Base-by-base conservation (phyloP, 345 rosid genomes). In the Brassica incana region DNA sequence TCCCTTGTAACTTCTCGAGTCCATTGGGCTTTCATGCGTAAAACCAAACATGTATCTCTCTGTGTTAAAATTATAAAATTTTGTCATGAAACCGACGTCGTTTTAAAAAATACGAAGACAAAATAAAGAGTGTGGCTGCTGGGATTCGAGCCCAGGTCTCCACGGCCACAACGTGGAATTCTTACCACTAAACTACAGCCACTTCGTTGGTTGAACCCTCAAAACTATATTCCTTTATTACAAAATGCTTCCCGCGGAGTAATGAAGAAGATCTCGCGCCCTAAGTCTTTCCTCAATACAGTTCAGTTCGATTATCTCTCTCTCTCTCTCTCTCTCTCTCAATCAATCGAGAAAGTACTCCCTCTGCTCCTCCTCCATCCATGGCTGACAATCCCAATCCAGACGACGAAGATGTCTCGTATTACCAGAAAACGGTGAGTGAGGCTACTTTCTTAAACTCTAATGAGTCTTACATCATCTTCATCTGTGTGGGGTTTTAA, bases 91-190 rank as follows among this genome's bases (percentile, higher is more conserved):
- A 27, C 29, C 30, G 30, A 29, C 30, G 0, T 29, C 30, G 30
- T 29, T 29, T 29, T 1, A 0, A 29, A 29, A 29, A 29, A 3
- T 29, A 0, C 30, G 0, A 29, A 29, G 30, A 29, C 0, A 29
- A 29, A 29, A 2, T 0, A 29, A 3, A 23, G 25, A 23, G 14
- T 89, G 93, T 88, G 92, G 90, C 89, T 88, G 87, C 91, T 88
- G 88, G 95, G 88, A 88, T 84, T 91, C 91, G 88, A 91, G 92
- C 93, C 91, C 88, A 84, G 92, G 90, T 89, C 90, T 79, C 89
- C 88, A 88, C 92, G 92, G 92, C 90, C 93, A 89, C 93, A 87
- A 89, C 91, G 89, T 88, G 85, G 87, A 83, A 84, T 91, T 83
- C 88, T 89, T 32, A 88, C 96, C 91, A 84, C 96, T 91, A 89